Conservation (phyloP, 495 filamentous ascomycete species). For the Penicillium turbatum region DNA sequence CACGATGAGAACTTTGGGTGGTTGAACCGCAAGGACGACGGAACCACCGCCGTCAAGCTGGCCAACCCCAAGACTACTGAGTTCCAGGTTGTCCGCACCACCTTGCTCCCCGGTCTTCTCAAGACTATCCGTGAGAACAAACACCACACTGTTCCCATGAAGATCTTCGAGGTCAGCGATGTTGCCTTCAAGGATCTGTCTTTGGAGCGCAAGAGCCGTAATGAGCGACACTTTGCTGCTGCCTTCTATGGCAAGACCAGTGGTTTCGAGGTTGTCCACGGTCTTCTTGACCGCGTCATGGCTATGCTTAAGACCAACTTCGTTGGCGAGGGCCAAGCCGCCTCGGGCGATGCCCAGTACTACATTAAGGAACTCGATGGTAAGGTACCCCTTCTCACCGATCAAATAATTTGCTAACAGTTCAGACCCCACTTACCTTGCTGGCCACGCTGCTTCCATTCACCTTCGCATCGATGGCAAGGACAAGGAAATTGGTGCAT, state of each 20-base stretch:
- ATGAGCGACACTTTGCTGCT: constrained; percentile 93
- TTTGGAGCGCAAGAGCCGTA: constrained; percentile 77
- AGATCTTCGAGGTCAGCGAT: constrained; percentile 90
- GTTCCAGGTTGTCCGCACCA: constrained; percentile 94
- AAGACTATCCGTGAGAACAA: constrained; percentile 97
- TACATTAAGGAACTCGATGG: constrained; percentile 90
- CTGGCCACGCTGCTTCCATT: constrained; percentile 80
- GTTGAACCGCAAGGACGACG: constrained; percentile 89
- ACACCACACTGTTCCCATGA: constrained; percentile 80
- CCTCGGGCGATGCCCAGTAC: constrained; percentile 60
- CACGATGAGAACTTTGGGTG: constrained; percentile 98
- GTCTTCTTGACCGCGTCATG: constrained; percentile 86
- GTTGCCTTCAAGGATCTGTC: constrained; percentile 80
- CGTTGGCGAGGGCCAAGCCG: constrained; percentile 59
- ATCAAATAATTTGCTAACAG: constrained; percentile 2
- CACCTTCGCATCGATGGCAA: constrained; percentile 67
- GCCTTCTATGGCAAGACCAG: constrained; percentile 92
- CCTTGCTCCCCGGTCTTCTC: constrained; percentile 79
- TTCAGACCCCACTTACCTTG: constrained; percentile 81
- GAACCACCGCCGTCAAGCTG: constrained; percentile 77
- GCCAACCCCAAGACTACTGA: constrained; percentile 95
- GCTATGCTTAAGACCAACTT: constrained; percentile 85
- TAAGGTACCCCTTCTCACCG: constrained; percentile 32
- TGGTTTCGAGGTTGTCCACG: constrained; percentile 95
- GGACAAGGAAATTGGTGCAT: constrained; percentile 70